Base-by-base conservation (phyloP, 306 rosid genomes). In the Quercus engelmannii region DNA sequence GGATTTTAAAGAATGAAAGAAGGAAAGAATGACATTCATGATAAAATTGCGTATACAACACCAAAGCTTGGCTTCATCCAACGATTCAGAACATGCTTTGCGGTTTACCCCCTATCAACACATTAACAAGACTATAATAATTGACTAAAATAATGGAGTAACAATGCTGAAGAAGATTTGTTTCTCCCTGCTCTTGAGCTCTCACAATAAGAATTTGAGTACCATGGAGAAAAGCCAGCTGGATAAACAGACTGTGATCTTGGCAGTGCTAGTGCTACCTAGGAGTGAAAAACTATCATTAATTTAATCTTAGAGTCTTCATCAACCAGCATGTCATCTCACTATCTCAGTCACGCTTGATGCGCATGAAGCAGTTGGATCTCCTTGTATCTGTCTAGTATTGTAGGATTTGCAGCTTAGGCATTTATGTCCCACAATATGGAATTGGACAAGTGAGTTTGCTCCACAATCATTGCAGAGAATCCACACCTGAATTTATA, bases 381-480 rank as follows among this genome's bases (percentile, higher is more conserved):
- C 46, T 73, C 88, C 89, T 62, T 84, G 91, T 59, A 87, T 86
- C 82, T 80, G 91, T 77, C 90, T 83, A 9, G 97, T 88, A 79
- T 90, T 92, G 86, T 90, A 88, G 49, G 94, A 92, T 30, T 84
- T 87, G 88, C 94, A 92, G 67, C 79, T 79, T 14, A 63, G 74
- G 69, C 97, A 92, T 82, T 90, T 92, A 61, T 80, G 93, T 2
- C 82, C 97, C 63, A 92, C 85, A 20, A 90, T 49, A 64, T 90
- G 92, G 85, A 87, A 90, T 26, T 83, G 83, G 49, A 87, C 93
- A 70, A 83, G 77, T 21, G 89, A 81, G 76, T 89, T 88, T 17
- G 74, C 83, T 64, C 93, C 90, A 83, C 94, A 92, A 62, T 92
- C 97, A 83, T 90, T 92, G 87, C 93, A 90, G 2, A 90, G 86